Evolutionary conservation across 225 moss, liverwort and hornwort genomes (phyloP).

Genomic region (Antitrichia curtipendula): DNA sequence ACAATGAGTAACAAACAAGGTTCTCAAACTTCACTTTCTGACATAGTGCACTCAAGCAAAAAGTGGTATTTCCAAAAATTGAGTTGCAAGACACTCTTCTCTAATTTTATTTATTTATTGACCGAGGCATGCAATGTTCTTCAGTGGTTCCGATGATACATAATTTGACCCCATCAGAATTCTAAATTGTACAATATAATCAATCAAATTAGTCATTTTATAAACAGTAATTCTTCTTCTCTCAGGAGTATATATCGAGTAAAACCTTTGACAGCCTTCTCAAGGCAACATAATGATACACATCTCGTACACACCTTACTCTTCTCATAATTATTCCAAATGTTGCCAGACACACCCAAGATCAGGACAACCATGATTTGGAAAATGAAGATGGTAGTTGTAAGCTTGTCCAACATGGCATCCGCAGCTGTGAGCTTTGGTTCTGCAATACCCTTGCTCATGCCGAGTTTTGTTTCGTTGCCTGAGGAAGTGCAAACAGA

Average conservation of each 20-base stretch:
- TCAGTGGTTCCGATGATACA: neutral
- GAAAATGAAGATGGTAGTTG: conserved; percentile 75
- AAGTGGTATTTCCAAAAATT: neutral
- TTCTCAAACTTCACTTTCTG: neutral
- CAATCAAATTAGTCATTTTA: neutral
- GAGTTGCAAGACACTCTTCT: neutral
- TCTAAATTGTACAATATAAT: neutral
- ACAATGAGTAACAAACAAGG: neutral
- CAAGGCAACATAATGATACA: neutral
- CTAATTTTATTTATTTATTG: neutral
- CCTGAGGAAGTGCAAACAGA: conserved; percentile 25
- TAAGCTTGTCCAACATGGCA: conserved; percentile 88
- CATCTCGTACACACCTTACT: conserved; percentile 37
- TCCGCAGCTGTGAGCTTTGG: conserved; percentile 93
- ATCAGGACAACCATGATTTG: conserved; percentile 84
- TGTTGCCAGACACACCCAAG: conserved; percentile 84
- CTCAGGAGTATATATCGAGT: neutral
- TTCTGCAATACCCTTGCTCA: conserved; percentile 91
- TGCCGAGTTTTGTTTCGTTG: conserved; percentile 91
- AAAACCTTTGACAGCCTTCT: neutral
- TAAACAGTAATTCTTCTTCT: neutral
- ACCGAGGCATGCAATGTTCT: neutral
- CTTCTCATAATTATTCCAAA: conserved; percentile 73
- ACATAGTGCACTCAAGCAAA: neutral
- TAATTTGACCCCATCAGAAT: neutral